phyloP scores from a whole-genome alignment of 73 alveolate genomes.

The Paramecium pentaurelia region DNA sequence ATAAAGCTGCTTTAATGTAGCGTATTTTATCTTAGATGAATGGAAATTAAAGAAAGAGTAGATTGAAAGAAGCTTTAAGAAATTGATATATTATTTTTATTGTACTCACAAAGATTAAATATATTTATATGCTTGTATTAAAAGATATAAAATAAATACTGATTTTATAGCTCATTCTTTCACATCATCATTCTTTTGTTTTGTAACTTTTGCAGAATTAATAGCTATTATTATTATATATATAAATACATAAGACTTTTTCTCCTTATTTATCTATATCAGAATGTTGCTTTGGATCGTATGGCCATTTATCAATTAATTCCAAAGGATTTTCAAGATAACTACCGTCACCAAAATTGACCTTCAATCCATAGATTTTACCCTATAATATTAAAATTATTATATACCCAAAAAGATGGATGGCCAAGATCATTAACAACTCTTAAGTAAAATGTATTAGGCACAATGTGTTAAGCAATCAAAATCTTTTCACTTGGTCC shows the following conservation, averaged over 20 bases:
- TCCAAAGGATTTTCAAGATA: slow-evolving; percentile 20
- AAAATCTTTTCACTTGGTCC: neutral
- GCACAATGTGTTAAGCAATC: neutral
- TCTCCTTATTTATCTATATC: slow-evolving; percentile 14
- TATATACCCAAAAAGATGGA: neutral
- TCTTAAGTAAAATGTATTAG: slow-evolving; percentile 11
- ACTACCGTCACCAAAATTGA: slow-evolving; percentile 4
- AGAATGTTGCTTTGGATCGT: slow-evolving; percentile 1
- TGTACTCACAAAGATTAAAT: neutral
- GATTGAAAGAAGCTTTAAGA: neutral
- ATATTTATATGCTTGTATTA: neutral
- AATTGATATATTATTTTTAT: neutral
- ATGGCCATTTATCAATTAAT: slow-evolving; percentile 29
- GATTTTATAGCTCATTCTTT: neutral
- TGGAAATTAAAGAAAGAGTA: neutral
- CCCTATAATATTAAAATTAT: neutral
- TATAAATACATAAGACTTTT: neutral
- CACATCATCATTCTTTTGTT: neutral
- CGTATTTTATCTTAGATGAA: neutral
- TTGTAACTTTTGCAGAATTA: neutral
- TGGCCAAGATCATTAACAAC: neutral
- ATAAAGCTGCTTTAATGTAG: neutral
- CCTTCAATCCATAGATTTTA: slow-evolving; percentile 17
- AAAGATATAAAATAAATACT: neutral
- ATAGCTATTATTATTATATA: neutral